phyloP scores from a whole-genome alignment of 129 eudicot genomes.

The Artemisia tridentata region DNA sequence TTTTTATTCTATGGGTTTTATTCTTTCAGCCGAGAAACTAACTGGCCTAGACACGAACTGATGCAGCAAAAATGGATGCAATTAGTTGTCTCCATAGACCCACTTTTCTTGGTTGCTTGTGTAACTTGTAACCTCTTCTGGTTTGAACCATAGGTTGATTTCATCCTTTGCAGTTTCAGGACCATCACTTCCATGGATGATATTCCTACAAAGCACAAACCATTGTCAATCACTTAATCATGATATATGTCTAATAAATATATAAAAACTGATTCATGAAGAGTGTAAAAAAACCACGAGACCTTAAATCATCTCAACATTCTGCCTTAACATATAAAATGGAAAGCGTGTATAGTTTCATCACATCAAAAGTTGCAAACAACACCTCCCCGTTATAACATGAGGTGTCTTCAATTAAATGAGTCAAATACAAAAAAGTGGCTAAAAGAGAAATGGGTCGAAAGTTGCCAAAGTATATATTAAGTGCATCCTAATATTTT shows the following conservation, averaged over 20 bases:
- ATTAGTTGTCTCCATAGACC: slow-evolving; percentile 77
- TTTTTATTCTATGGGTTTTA: slow-evolving; percentile 38
- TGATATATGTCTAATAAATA: neutral
- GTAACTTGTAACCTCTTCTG: slow-evolving; percentile 83
- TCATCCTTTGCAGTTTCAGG: slow-evolving; percentile 99
- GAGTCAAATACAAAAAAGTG: neutral
- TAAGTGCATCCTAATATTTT: no score
- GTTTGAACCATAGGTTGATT: slow-evolving; percentile 91
- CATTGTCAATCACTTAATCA: neutral
- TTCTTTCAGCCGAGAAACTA: slow-evolving; percentile 25
- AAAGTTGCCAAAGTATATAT: neutral
- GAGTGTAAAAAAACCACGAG: no score
- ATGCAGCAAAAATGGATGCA: slow-evolving; percentile 20
- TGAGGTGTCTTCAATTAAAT: no score
- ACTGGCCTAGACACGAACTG: slow-evolving; percentile 12
- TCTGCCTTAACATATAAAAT: no score
- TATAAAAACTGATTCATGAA: no score
- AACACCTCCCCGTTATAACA: no score
- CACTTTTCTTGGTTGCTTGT: slow-evolving; percentile 87
- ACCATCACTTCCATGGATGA: slow-evolving; percentile 98
- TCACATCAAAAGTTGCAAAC: no score
- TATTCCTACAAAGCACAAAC: slow-evolving; percentile 53
- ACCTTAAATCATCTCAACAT: no score
- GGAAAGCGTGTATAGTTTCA: no score
- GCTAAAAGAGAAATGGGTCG: no score